A percentile compares a stretch with the other conserved stretches of the same genome.
Evolutionary conservation across 352 stramenopile genomes (phyloP).

Genomic region (Saprolegnia diclina): DNA sequence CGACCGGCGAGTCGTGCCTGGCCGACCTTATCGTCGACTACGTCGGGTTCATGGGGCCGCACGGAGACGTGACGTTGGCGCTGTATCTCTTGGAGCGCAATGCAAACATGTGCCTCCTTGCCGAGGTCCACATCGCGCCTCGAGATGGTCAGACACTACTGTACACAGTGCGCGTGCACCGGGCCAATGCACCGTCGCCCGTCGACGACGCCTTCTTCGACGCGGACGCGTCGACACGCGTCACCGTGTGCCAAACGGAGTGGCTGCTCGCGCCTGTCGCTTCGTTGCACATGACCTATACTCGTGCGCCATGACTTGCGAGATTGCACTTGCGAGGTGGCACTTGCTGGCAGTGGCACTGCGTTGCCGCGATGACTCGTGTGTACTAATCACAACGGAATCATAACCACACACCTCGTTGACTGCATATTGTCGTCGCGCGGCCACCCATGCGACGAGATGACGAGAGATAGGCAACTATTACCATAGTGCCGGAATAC

Average conservation of each 20-base stretch:
- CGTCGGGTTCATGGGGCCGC: background rate
- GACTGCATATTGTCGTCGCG: too few species aligned
- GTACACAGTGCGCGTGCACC: conserved; percentile 3
- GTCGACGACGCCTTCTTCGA: conserved; percentile 3
- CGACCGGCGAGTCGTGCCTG: conserved; percentile 18
- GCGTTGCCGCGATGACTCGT: too few species aligned
- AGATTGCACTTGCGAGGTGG: too few species aligned
- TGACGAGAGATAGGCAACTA: too few species aligned
- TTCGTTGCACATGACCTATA: conserved; percentile 1
- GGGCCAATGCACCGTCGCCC: background rate
- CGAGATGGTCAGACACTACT: conserved; percentile 1
- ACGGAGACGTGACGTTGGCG: background rate
- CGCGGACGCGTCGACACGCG: background rate
- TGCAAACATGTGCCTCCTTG: background rate
- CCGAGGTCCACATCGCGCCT: background rate
- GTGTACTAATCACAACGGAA: too few species aligned
- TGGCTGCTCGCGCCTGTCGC: background rate
- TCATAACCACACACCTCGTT: too few species aligned
- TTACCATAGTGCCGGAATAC: too few species aligned
- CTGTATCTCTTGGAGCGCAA: background rate
- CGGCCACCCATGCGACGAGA: too few species aligned
- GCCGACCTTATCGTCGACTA: conserved; percentile 20
- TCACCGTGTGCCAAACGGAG: background rate
- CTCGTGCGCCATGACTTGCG: background rate
- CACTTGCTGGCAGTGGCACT: too few species aligned